Evolutionary conservation across 1,139 yeast species (phyloP), one percentile per base, ranked within the genome.

Genomic region (Magnusiomyces suaveolens): DNA sequence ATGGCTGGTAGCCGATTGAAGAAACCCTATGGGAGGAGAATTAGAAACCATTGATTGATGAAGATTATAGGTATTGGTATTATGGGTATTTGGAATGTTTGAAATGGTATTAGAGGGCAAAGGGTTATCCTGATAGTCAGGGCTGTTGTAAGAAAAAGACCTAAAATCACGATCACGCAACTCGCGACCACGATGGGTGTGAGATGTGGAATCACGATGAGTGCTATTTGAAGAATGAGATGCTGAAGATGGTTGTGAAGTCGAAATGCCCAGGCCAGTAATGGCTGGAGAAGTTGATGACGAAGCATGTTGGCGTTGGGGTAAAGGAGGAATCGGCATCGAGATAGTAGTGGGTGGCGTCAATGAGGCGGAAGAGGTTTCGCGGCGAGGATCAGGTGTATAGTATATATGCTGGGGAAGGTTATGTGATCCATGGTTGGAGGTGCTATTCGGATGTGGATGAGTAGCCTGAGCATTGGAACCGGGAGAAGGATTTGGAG

Each of bases 281-380:
- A 36, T 16, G 24, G 39, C 36, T 26, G 32, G 3, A 43, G 46
- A 52, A 53, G 52, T 39, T 41, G 50, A 53, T 47, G 46, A 56
- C n/a, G 43, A 26, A 43, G 50, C 52, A 46, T 52, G 56, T 20
- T 56, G 51, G 44, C 62, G 54, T 18, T 58, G 58, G 3, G 67
- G 67, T 48, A 64, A 52, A 4, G 67, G 65, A 1, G 67, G 67
- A 29, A 64, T 64, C 3, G 67, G 67, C 8, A 62, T 63, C 21
- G 63, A 59, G 32, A 64, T 64, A 25, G 59, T 52, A n/a, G 64
- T 55, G 14, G 60, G 52, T 1, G 64, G 65, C 25, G 59, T 60
- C 51, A 59, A 59, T 24, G 50, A 47, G 3, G 32, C n/a, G 16
- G 49, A 47, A n/a, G 51, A 48, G 23, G 44, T 4, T 4, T 48